These are phyloP conservation scores for Somion occarium DNA, from an alignment of 1,284 basidiomycete genomes.

Conservation along the genomic window DNA sequence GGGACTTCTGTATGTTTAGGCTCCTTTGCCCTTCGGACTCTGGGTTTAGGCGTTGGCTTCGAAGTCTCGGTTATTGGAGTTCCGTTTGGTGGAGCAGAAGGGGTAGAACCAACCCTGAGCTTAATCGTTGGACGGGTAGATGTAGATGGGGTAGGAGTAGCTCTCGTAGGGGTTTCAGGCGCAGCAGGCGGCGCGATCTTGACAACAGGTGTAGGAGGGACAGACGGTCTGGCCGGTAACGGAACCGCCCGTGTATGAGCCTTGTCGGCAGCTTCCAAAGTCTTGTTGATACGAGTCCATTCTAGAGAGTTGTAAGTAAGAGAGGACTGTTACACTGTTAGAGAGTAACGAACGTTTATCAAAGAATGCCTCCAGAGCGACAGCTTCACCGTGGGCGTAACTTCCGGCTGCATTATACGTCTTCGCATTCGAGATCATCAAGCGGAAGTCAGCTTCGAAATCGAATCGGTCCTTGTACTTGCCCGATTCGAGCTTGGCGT, in stretches of 20 bases:
- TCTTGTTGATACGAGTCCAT: slow-evolving; percentile 77
- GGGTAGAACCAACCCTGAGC: slow-evolving; percentile 39
- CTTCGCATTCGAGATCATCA: slow-evolving; percentile 88
- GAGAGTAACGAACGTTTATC: slow-evolving; percentile 69
- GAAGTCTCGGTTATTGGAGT: slow-evolving; percentile 12
- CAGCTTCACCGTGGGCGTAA: slow-evolving; percentile 74
- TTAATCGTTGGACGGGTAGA: slow-evolving; percentile 53
- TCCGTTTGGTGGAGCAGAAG: slow-evolving; percentile 2
- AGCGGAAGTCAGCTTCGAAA: slow-evolving; percentile 84
- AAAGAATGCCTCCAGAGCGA: slow-evolving; percentile 78
- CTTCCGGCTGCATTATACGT: slow-evolving; percentile 78
- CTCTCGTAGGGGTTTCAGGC: slow-evolving; percentile 29
- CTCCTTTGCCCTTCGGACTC: slow-evolving; percentile 42
- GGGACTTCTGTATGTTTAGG: slow-evolving; percentile 35
- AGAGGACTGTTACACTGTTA: slow-evolving; percentile 1
- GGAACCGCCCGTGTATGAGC: slow-evolving; percentile 28
- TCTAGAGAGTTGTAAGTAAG: slow-evolving; percentile 34
- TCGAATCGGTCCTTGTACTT: slow-evolving; percentile 83
- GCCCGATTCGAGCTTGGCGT: slow-evolving; percentile 83
- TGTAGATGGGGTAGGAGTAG: slow-evolving; percentile 20
- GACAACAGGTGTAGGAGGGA: slow-evolving; percentile 26
- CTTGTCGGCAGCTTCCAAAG: slow-evolving; percentile 49
- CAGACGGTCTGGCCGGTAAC: slow-evolving; percentile 11
- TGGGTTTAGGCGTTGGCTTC: slow-evolving; percentile 31
- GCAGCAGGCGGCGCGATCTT: slow-evolving; percentile 32